A percentile compares a stretch with the other conserved stretches of the same genome.
Conservation (phyloP, 2,329 filamentous ascomycete genomes). For the Clonostachys chloroleuca region DNA sequence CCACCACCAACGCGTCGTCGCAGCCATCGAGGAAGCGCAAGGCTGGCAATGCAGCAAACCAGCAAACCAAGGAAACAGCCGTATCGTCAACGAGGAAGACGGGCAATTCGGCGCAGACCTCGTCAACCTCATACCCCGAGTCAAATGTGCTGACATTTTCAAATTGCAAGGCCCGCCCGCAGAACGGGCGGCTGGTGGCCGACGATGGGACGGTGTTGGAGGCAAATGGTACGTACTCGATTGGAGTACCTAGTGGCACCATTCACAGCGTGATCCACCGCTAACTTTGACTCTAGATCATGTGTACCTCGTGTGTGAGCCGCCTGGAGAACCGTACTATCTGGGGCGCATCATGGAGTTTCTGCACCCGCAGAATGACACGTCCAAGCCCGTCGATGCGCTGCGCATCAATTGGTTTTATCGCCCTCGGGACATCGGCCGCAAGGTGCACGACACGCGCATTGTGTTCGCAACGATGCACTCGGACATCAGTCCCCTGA, state of each 20-base stretch:
- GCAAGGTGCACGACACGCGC: constrained; percentile 85
- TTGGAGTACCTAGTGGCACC: neutral
- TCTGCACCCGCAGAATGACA: constrained; percentile 74
- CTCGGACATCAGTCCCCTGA: constrained; percentile 90
- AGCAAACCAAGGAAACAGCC: constrained; percentile 7
- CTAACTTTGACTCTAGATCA: constrained; percentile 45
- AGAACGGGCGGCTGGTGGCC: constrained; percentile 74
- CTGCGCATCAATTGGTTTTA: constrained; percentile 98
- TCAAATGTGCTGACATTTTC: constrained; percentile 91
- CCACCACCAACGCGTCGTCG: constrained; percentile 20
- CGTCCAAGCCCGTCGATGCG: constrained; percentile 71
- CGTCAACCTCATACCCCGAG: constrained; percentile 46
- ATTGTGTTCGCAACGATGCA: constrained; percentile 97
- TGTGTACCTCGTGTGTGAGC: constrained; percentile 95
- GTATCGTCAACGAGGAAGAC: constrained; percentile 11
- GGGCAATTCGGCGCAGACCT: constrained; percentile 22
- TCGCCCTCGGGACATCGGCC: constrained; percentile 89
- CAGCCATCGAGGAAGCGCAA: constrained; percentile 79
- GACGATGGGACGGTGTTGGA: constrained; percentile 85
- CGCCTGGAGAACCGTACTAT: constrained; percentile 96
- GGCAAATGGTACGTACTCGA: constrained; percentile 69
- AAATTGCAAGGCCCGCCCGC: constrained; percentile 61
- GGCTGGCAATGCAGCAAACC: constrained; percentile 41
- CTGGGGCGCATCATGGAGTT: constrained; percentile 98
- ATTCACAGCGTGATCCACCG: constrained; percentile 6